A percentile compares a stretch with the other conserved stretches of the same genome.
phyloP scores from a whole-genome alignment of 83 land plant genomes.

The Isoetes engelmannii region DNA sequence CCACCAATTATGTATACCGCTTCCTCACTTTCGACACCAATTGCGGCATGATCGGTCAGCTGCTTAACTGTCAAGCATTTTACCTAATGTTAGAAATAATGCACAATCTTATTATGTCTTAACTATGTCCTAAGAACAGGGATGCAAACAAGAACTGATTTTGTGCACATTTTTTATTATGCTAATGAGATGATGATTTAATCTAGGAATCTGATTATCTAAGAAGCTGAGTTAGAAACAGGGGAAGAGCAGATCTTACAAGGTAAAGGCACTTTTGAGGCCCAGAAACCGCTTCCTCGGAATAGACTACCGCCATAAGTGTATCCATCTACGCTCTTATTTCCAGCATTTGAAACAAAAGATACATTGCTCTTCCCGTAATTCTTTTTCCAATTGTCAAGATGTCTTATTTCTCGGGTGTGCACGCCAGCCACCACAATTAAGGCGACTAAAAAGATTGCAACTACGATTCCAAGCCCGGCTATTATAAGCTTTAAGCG shows the following conservation, averaged over 20 bases:
- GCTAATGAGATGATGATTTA: background rate
- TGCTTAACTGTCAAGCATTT: background rate
- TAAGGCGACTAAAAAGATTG: slow-evolving; percentile 23
- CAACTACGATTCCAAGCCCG: slow-evolving; percentile 22
- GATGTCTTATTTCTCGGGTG: slow-evolving; percentile 6
- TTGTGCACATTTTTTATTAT: background rate
- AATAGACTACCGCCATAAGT: slow-evolving; percentile 45
- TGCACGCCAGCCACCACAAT: slow-evolving; percentile 29
- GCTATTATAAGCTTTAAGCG: slow-evolving; percentile 5
- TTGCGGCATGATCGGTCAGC: slow-evolving; percentile 40
- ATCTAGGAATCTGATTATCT: background rate
- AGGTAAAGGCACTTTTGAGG: slow-evolving; percentile 15
- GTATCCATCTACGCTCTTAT: slow-evolving; percentile 16
- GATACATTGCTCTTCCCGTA: slow-evolving; percentile 19
- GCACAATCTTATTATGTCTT: background rate
- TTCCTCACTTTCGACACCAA: slow-evolving; percentile 23
- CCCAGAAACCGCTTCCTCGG: slow-evolving; percentile 50
- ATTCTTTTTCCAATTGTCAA: slow-evolving; percentile 12
- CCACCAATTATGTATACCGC: slow-evolving; percentile 32
- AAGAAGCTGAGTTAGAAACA: background rate
- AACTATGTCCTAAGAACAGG: background rate
- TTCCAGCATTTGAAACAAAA: slow-evolving; percentile 13
- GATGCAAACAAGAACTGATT: background rate
- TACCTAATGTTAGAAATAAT: background rate
- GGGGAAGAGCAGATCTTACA: slow-evolving; percentile 18